Conservation (phyloP, 2,329 filamentous ascomycete genomes). For the Spiromastix sp. region DNA sequence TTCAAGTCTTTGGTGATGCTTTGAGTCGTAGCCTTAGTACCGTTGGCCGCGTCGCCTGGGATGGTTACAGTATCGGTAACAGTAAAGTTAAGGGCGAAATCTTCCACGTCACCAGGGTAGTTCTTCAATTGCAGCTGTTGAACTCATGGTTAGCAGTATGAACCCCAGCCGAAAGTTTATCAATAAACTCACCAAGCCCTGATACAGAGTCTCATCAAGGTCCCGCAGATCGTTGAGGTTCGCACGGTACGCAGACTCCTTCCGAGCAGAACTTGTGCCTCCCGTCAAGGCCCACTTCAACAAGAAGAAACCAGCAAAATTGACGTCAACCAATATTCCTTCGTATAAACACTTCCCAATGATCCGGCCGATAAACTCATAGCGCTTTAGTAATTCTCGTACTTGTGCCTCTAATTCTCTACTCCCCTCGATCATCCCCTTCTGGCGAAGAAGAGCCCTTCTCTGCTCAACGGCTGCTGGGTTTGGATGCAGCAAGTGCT, state of each 20-base stretch:
- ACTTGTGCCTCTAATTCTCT: conserved; percentile 49
- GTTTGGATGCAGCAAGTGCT: conserved; percentile 82
- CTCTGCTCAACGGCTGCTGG: conserved; percentile 64
- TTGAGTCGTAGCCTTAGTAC: conserved; percentile 26
- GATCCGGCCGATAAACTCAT: conserved; percentile 85
- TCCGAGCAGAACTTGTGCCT: conserved; percentile 50
- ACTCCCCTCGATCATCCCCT: conserved; percentile 43
- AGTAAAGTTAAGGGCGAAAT: conserved; percentile 79
- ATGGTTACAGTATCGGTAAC: conserved; percentile 59
- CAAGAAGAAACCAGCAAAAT: conserved; percentile 91
- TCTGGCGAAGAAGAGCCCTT: conserved; percentile 46
- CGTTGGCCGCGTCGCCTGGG: conserved; percentile 38
- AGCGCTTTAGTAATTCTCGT: conserved; percentile 56
- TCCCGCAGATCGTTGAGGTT: conserved; percentile 91
- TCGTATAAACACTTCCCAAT: conserved; percentile 97
- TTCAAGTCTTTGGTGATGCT: conserved; percentile 60
- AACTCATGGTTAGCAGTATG: neutral
- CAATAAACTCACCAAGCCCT: conserved; percentile 53
- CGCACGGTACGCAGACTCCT: conserved; percentile 68
- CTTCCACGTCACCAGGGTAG: conserved; percentile 67
- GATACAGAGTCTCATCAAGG: conserved; percentile 81
- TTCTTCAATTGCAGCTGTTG: conserved; percentile 61
- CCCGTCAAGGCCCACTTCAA: conserved; percentile 84
- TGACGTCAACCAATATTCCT: conserved; percentile 85
- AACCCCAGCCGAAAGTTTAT: conserved; percentile 5